Conservation (phyloP, 1,284 basidiomycete genomes). For the Cryptococcus sp. region DNA sequence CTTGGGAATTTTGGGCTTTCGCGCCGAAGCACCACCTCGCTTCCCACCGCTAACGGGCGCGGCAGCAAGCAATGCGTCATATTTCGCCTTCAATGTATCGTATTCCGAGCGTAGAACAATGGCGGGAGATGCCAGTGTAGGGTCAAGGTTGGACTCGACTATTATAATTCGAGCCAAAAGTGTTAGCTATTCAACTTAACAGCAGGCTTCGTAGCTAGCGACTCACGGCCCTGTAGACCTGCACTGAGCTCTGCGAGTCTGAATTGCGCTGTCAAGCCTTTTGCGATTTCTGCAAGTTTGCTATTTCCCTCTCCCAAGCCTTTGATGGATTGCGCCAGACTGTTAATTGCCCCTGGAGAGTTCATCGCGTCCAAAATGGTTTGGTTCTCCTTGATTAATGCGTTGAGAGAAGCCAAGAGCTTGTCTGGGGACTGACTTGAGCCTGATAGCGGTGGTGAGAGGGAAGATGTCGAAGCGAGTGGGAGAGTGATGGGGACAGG, state of each 20-base stretch:
- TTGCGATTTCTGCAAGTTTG: slow-evolving; percentile 37
- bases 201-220: not conserved
- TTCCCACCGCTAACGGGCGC: not conserved
- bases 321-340: slow-evolving; percentile 34
- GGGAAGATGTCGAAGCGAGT: not conserved
- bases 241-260: not conserved
- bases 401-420: slow-evolving; percentile 25
- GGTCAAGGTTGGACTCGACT: slow-evolving; percentile 20
- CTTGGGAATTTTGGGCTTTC: not conserved
- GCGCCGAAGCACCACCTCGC: not conserved
- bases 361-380: slow-evolving; percentile 37
- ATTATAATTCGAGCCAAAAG: not conserved
- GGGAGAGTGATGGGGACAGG: not conserved
- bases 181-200: not conserved
- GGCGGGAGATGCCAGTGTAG: slow-evolving; percentile 19
- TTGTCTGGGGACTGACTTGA: slow-evolving; percentile 7
- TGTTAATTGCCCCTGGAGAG: slow-evolving; percentile 27
- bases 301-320: slow-evolving; percentile 35
- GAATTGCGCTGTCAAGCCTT: slow-evolving; percentile 23
- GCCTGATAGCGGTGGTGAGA: not conserved
- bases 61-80: slow-evolving; percentile 32
- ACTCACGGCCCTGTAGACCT: not conserved
- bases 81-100: slow-evolving; percentile 40
- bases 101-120: slow-evolving; percentile 37
- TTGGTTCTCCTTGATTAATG: slow-evolving; percentile 26